Percentiles rank a stretch among this genome's conserved stretches.
Conservation (phyloP, 1,139 yeast genomes). For the Blastobotrys niveus region DNA sequence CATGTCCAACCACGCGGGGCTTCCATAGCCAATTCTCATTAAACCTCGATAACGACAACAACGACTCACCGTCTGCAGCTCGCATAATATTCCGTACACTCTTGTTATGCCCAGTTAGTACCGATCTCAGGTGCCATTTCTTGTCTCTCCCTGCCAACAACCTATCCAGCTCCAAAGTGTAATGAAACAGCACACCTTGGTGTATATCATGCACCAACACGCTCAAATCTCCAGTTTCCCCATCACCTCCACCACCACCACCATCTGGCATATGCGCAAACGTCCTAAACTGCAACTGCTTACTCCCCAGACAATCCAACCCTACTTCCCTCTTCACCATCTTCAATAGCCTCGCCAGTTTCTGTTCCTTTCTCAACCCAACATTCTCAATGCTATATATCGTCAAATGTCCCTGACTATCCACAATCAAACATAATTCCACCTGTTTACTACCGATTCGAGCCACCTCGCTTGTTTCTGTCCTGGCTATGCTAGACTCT, state of each 20-base stretch:
- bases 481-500: slow-evolving; percentile 29
- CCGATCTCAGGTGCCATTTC: slow-evolving; percentile 15
- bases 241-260: slow-evolving; percentile 18
- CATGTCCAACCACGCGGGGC: slow-evolving; percentile 25
- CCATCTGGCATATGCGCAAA: slow-evolving; percentile 10
- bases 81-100: slow-evolving; percentile 63
- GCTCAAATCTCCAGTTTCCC: slow-evolving; percentile 26
- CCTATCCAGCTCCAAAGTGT: slow-evolving; percentile 20
- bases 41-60: slow-evolving; percentile 41
- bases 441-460: slow-evolving; percentile 11
- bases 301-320: slow-evolving; percentile 2
- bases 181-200: slow-evolving; percentile 40
- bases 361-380: slow-evolving; percentile 12
- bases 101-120: slow-evolving; percentile 80
- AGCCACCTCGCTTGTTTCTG: slow-evolving; percentile 21
- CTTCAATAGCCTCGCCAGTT: slow-evolving; percentile 7
- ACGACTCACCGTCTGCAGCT: slow-evolving; percentile 55
- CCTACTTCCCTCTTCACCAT: slow-evolving; percentile 1
- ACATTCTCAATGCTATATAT: slow-evolving; percentile 15
- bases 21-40: slow-evolving; percentile 35
- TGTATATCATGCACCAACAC: slow-evolving; percentile 51
- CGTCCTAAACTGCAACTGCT: slow-evolving; percentile 2
- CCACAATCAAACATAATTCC: slow-evolving; percentile 14
- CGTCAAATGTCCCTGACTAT: slow-evolving; percentile 6
- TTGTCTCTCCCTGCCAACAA: slow-evolving; percentile 7